Evolutionary conservation across 495 filamentous ascomycete genomes (phyloP).

Genomic region (Daldinia loculata): DNA sequence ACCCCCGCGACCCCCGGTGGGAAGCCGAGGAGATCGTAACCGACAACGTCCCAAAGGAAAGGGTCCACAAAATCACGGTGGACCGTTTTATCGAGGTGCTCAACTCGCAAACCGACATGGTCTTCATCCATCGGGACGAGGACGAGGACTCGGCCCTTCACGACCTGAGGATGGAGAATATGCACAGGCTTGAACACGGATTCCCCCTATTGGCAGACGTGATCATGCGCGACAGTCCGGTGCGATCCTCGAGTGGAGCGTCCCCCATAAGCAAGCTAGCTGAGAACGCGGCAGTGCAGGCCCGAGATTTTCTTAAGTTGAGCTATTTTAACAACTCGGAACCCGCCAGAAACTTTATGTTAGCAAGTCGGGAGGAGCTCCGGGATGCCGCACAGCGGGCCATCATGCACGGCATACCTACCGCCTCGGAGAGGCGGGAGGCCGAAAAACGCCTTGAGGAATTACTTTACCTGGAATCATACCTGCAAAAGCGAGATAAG

Average conservation of each 20-base stretch:
- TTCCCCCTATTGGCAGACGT: background rate
- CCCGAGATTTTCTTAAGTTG: background rate
- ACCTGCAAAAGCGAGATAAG: background rate
- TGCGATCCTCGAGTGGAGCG: too few relatives aligned
- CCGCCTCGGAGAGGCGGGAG: background rate
- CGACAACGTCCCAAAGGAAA: background rate
- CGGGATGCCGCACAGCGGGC: background rate
- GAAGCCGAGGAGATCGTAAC: background rate
- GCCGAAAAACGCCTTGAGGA: background rate
- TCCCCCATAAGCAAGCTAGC: background rate
- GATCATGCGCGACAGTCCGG: background rate
- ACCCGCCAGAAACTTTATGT: background rate
- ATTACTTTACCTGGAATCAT: background rate
- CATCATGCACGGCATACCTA: background rate
- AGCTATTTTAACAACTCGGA: background rate
- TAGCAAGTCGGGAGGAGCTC: background rate
- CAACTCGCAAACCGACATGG: slow-evolving; percentile 16
- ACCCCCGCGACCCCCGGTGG: slow-evolving; percentile 2
- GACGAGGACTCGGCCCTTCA: slow-evolving; percentile 1
- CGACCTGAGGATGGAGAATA: background rate
- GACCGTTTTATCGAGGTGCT: slow-evolving; percentile 2
- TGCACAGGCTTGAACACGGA: background rate
- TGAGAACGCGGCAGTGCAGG: background rate
- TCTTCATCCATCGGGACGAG: slow-evolving; percentile 8
- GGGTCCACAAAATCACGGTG: background rate